A percentile compares a stretch with the other conserved stretches of the same genome.
These are phyloP conservation scores for Metschnikowia santaceciliae DNA, from an alignment of 805 yeast genomes.

Conservation along the genomic window DNA sequence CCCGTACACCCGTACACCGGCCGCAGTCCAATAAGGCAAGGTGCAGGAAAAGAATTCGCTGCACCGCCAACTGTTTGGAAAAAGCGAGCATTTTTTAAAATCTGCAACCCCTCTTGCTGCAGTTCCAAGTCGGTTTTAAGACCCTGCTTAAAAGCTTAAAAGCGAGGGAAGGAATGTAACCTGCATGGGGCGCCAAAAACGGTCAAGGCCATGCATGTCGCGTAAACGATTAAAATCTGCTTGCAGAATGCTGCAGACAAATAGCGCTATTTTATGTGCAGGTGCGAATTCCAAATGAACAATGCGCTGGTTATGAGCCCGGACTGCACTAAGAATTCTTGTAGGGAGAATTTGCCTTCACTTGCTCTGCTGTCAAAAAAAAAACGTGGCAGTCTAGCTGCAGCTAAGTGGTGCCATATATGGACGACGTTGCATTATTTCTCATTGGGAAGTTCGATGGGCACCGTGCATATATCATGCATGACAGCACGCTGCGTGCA, in stretches of 20 bases:
- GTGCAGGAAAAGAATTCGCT: background rate
- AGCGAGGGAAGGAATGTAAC: background rate
- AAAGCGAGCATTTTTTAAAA: background rate
- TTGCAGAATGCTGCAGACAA: background rate
- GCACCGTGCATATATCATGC: background rate
- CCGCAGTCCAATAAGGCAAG: no score
- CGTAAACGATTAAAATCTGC: background rate
- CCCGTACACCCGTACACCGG: no score
- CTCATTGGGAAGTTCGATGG: background rate
- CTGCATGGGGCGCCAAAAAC: background rate
- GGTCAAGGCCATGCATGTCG: background rate
- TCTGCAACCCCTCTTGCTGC: background rate
- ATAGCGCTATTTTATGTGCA: background rate
- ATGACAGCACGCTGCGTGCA: background rate
- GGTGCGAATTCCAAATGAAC: background rate
- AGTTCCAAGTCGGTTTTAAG: background rate
- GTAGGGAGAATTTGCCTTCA: background rate
- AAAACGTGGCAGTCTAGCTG: background rate
- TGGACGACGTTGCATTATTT: background rate
- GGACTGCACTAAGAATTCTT: background rate
- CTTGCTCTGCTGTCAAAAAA: background rate
- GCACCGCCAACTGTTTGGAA: background rate
- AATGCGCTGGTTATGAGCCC: background rate
- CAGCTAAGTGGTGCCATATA: background rate
- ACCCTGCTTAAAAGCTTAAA: background rate